Evolutionary conservation across 2,329 filamentous ascomycete genomes (phyloP), one percentile per base, ranked within the genome.

Genomic region (Fusarium camptoceras): DNA sequence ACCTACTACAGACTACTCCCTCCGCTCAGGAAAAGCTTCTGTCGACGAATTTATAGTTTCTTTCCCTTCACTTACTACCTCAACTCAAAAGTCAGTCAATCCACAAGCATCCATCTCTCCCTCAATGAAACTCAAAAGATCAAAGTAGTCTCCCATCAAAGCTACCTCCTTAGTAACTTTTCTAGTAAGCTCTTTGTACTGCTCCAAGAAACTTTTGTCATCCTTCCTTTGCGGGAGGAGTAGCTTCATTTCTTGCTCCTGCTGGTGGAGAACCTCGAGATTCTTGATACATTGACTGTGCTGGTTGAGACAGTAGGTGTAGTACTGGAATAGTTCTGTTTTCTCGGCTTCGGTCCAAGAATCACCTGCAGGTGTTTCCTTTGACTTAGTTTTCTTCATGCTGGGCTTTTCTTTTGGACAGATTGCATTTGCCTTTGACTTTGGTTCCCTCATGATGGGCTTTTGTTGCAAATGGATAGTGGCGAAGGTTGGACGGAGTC

Each of bases 391-490:
- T 37, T 37, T 37, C 34, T n/a, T 37, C 34, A 11, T 37, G 1
- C 16, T 11, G 5, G 1, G 18, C 34, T 6, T 37, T n/a, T 11
- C 16, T 7, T 10, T 18, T 37, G 5, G 34, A 11, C 18, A 18
- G 3, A 18, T 4, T 37, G 5, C 18, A 5, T 37, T n/a, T n/a
- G 5, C 18, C 9, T 37, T n/a, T n/a, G 34, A 6, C 34, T 6
- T 37, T 37, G 34, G 4, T 11, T 37, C 34, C 18, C n/a, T n/a
- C 34, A 37, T 37, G 34, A n/a, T 37, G 16, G 34, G 3, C 3
- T 37, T n/a, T n/a, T 11, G 1, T n/a, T 11, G 5, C 18, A 11
- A 18, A 11, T 6, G 9, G 0, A 37, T 6, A 18, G 1, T 11
- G 31, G 16, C 0, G 3, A 11, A 2, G 31, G 30, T 34, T 4